These are phyloP conservation scores for Neurospora sp. DNA, from an alignment of 495 filamentous ascomycete genomes.

Conservation along the genomic window DNA sequence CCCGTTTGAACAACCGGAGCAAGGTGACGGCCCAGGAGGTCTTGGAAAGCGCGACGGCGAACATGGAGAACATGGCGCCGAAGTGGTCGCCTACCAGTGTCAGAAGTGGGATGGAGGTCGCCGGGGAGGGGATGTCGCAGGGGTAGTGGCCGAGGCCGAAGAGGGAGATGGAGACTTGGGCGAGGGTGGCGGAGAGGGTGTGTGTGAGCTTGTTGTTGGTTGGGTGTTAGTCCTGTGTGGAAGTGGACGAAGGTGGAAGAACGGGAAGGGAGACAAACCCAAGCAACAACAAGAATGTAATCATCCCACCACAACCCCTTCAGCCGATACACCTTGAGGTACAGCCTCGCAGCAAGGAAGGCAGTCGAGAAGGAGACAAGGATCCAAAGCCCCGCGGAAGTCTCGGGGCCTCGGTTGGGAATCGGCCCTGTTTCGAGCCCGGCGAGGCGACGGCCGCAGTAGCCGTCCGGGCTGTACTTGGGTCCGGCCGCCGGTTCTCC, in stretches of 20 bases:
- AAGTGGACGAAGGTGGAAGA: too few species aligned
- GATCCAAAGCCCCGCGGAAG: conserved; percentile 16
- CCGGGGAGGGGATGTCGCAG: conserved; percentile 12
- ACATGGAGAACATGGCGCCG: conserved; percentile 8
- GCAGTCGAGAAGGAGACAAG: conserved; percentile 15
- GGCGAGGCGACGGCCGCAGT: background rate
- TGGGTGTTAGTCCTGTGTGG: background rate
- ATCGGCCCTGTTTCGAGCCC: background rate
- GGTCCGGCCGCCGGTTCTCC: background rate
- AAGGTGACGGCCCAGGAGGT: conserved; percentile 23
- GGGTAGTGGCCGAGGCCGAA: conserved; percentile 21
- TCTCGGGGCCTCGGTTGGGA: conserved; percentile 13
- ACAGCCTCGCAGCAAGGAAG: conserved; percentile 20
- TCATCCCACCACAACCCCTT: conserved; percentile 25
- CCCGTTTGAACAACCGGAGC: conserved; percentile 13
- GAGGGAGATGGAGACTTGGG: background rate
- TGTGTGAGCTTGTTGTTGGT: background rate
- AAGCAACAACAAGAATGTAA: conserved; percentile 17
- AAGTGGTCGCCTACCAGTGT: conserved; percentile 9
- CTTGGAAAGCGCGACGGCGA: conserved; percentile 21
- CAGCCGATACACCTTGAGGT: conserved; percentile 20
- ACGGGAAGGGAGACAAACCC: conserved; percentile 8
- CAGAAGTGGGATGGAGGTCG: conserved; percentile 1
- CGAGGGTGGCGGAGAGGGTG: background rate
- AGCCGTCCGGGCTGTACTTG: background rate